phyloP scores from a whole-genome alignment of 345 rosid genomes.

The Gossypium bickii region DNA sequence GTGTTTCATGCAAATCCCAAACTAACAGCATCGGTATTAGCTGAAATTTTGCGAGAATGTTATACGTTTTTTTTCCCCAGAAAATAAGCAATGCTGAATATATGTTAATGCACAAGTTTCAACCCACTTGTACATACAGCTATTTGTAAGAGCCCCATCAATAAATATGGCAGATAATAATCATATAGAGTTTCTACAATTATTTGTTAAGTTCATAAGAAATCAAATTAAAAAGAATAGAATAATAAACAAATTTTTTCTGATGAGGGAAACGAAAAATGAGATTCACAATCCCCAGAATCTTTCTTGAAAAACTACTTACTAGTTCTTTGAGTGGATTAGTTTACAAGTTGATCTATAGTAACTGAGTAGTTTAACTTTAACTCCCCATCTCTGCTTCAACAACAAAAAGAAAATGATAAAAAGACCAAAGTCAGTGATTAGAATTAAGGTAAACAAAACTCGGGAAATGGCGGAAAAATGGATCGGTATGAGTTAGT shows the following conservation, averaged over 20 bases:
- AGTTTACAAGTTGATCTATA: conserved; percentile 15
- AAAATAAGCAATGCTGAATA: background rate
- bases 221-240: background rate
- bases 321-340: conserved; percentile 1
- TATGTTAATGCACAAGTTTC: background rate
- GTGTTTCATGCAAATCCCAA: too few relatives aligned
- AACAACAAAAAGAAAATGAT: background rate
- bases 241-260: background rate
- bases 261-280: background rate
- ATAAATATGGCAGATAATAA: background rate
- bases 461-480: background rate
- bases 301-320: background rate
- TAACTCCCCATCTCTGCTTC: background rate
- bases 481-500: background rate
- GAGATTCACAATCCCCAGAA: background rate
- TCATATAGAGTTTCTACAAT: background rate
- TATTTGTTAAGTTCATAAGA: background rate
- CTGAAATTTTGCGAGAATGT: background rate
- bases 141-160: background rate
- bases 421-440: background rate
- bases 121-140: background rate
- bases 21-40: too few relatives aligned
- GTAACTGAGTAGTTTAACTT: background rate
- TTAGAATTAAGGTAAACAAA: background rate
- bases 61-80: background rate